Evolutionary conservation across 495 filamentous ascomycete species (phyloP), one percentile per base, ranked within the genome.

Genomic region (Trichoderma parareesei): DNA sequence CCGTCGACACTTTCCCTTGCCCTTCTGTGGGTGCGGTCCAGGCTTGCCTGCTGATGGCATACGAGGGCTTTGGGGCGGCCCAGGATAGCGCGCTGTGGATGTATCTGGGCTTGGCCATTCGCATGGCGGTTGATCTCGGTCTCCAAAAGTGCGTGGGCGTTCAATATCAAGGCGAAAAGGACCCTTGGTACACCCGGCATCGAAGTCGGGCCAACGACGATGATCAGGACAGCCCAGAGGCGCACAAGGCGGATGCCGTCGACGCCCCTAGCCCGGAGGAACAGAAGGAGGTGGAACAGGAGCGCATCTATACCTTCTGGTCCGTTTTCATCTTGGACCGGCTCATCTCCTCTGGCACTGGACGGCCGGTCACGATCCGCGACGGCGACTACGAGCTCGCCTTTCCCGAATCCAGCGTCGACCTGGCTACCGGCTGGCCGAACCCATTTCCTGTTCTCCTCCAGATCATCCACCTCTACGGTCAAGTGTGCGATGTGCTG

Each of bases 21-120:
- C 90, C 91, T 16, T 90, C 87, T 11, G 84, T 95, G 27, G 85
- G 87, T 57, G 89, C 87, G 53, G 88, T 92, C 4, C 90, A 93
- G 68, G 89, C 90, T 7, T 91, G 87, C 59, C 75, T 95, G 38
- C 74, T 95, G 53, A 82, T 95, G 72, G 90, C 90, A 0, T 95
- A 95, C 72, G 88, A 92, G 67, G 87, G 90, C 49, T 95, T 95
- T 66, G 91, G 91, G 13, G 87, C 88, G 27, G 90, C 91, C 68
- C 88, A 89, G 66, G 91, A 93, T 70, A 93, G 90, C 72, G 90
- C 90, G 3, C 76, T 95, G 18, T 95, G 90, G 91, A 93, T 93
- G 90, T 93, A 92, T 68, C 76, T 93, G 16, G 91, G 91, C 0
- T 86, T 90, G 65, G 87, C 90, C 0, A 93, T 95, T 67, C 83